Percentiles rank a stretch among this genome's conserved stretches.
Conservation (phyloP, 2,329 filamentous ascomycete genomes). For the Colletotrichum sp. region DNA sequence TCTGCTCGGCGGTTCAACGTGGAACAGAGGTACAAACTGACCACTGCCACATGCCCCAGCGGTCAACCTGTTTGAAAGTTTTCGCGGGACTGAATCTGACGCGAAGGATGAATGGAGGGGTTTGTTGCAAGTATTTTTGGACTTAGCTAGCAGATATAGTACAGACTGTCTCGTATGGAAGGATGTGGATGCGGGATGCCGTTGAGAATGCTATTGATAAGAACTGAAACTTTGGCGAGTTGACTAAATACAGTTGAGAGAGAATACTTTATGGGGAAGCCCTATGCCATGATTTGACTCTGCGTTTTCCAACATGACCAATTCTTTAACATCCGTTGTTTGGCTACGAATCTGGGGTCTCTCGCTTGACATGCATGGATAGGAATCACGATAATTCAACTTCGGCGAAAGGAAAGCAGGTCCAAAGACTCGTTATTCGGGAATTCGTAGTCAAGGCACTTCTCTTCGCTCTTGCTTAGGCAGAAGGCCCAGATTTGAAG, state of each 20-base stretch:
- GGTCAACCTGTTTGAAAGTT: background rate
- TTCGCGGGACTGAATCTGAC: background rate
- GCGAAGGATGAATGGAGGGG: background rate
- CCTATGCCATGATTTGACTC: fast-evolving
- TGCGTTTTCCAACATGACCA: background rate
- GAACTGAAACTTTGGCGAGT: background rate
- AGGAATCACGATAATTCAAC: background rate
- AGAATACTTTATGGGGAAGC: background rate
- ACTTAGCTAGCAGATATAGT: background rate
- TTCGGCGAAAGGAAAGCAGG: background rate
- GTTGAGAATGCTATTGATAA: background rate
- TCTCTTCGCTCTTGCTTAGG: background rate
- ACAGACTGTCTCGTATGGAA: background rate
- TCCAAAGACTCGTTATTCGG: background rate
- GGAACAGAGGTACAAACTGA: background rate
- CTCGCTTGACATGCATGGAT: background rate
- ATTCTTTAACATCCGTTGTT: background rate
- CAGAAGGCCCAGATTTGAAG: background rate
- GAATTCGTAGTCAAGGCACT: fast-evolving
- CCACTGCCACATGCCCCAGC: background rate
- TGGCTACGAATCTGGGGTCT: background rate
- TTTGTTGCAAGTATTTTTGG: fast-evolving
- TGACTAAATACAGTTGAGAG: background rate
- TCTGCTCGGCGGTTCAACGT: background rate
- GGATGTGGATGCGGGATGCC: fast-evolving